Evolutionary conservation across 192 early-diverging fungal genomes (phyloP), one percentile per base, ranked within the genome.

Genomic region (Coemansia sp.): DNA sequence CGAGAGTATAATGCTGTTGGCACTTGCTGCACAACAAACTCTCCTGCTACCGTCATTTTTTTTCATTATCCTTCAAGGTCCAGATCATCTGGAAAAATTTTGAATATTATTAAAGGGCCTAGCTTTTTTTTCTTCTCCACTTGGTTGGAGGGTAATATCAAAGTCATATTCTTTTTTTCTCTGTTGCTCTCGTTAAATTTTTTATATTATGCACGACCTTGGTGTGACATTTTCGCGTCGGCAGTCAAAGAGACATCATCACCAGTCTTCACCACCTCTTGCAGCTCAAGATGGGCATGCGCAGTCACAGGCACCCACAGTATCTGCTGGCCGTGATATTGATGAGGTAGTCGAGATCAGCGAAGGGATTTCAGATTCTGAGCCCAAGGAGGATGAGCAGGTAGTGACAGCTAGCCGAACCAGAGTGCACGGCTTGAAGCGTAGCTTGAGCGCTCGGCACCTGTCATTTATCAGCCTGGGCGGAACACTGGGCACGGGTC

Each of bases 401-500:
- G 23, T 13, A 13, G 48, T 9, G 48, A 9, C n/a, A 1, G 18
- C 43, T 0, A 50, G 48, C 21, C 23, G 24, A 50, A 50, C 48
- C 23, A 50, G 24, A 50, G 48, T 50, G 10, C 48, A 50, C 23
- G 48, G 48, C 3, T 77, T 89, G 21, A 81, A 90, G 70, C 85
- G 91, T 40, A 85, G 75, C 42, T 81, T 92, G 28, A 89, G 88
- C 56, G 83, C 86, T 37, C 84, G 91, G 9, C 91, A 92, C 66
- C 73, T 92, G 72, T 76, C 82, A 40, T 83, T 85, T 78, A 88
- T 95, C 33, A 88, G 91, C 9, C 86, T 95, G 18, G 92, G 90
- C 33, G 94, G 94, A 42, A 89, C 88, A 0, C 84, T 88, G 59
- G 86, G 93, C 24, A 95, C 92, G 16, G 94, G 94, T 28, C 76